These are phyloP conservation scores for Melampsora americana DNA, from an alignment of 1,284 basidiomycete genomes.

Conservation along the genomic window DNA sequence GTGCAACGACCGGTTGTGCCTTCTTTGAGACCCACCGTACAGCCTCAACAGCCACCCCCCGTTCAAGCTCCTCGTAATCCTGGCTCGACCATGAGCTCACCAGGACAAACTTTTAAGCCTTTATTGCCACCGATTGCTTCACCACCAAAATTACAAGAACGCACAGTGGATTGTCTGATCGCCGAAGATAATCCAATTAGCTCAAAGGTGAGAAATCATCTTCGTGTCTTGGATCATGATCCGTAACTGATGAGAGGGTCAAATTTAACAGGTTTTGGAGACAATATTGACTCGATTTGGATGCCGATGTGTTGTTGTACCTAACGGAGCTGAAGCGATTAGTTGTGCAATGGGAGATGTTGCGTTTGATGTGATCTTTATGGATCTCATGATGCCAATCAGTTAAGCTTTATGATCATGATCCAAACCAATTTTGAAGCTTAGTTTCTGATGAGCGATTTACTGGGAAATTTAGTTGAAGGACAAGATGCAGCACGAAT, in stretches of 20 bases:
- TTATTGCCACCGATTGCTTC: constrained; percentile 51
- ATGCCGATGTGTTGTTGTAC: constrained; percentile 86
- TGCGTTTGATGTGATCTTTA: constrained; percentile 59
- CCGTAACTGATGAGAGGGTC: constrained; percentile 3
- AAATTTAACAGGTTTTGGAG: constrained; percentile 68
- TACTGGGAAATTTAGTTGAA: constrained; percentile 62
- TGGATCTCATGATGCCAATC: constrained; percentile 56
- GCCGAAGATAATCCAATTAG: constrained; percentile 96
- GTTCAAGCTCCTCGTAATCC: constrained; percentile 12
- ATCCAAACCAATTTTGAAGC: constrained; percentile 61
- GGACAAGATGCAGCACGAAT: constrained; percentile 87
- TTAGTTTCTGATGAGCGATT: background rate
- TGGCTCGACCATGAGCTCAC: constrained; percentile 44
- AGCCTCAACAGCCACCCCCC: constrained; percentile 31
- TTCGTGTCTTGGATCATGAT: constrained; percentile 48
- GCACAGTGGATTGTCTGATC: constrained; percentile 77
- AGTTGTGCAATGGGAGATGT: constrained; percentile 95
- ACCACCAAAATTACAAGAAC: constrained; percentile 16
- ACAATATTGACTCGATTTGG: constrained; percentile 85
- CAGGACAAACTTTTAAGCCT: constrained; percentile 44
- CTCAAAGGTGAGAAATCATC: constrained; percentile 62
- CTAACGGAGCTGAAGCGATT: constrained; percentile 92
- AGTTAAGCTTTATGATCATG: constrained; percentile 64
- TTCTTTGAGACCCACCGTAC: constrained; percentile 23
- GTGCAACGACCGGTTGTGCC: constrained; percentile 28